A percentile compares a stretch with the other conserved stretches of the same genome.
phyloP scores from a whole-genome alignment of 306 rosid species.

The Prinsepia uniflora region DNA sequence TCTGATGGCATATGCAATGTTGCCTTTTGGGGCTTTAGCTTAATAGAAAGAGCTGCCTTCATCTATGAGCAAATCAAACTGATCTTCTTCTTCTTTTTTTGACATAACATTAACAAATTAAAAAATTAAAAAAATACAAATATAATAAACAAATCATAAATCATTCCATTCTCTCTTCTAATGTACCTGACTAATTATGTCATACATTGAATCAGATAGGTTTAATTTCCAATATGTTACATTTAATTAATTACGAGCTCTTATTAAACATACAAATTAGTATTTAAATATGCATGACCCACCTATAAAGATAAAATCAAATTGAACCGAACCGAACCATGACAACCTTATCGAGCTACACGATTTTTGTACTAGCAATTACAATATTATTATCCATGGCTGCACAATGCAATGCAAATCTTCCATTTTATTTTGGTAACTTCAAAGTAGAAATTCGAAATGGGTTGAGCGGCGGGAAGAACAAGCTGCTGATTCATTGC shows the following conservation, averaged over 20 bases:
- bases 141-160: too few species aligned
- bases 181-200: neutral
- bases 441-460: neutral
- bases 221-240: neutral
- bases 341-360: neutral
- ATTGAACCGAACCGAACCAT: neutral
- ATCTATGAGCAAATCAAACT: too few species aligned
- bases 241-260: neutral
- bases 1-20: too few species aligned
- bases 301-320: neutral
- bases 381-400: neutral
- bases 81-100: too few species aligned
- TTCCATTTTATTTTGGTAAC: neutral
- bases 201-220: neutral
- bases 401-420: neutral
- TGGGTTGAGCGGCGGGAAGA: neutral
- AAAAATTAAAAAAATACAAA: too few species aligned
- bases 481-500: neutral
- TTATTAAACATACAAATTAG: neutral
- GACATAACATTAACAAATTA: too few species aligned
- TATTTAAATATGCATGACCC: neutral
- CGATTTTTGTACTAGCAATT: neutral
- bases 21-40: too few species aligned
- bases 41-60: too few species aligned
- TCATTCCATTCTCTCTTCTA: neutral